Evolutionary conservation across 1,139 yeast species (phyloP).

Genomic region (Yamadazyma oceani): DNA sequence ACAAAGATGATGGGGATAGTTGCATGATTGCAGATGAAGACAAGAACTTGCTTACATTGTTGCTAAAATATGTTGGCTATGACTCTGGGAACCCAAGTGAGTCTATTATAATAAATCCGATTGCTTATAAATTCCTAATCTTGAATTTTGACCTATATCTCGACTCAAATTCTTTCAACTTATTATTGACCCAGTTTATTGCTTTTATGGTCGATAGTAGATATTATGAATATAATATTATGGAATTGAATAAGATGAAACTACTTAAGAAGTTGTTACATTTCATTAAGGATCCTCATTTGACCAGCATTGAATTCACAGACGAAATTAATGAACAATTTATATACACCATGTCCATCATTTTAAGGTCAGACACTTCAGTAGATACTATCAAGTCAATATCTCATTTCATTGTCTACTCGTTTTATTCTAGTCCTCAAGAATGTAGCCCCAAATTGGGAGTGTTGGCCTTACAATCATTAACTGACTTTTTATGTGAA

Average conservation of each 20-base stretch:
- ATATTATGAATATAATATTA: conserved; percentile 47
- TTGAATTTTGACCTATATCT: conserved; percentile 37
- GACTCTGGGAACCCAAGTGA: conserved; percentile 24
- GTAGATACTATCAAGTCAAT: conserved; percentile 38
- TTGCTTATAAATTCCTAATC: conserved; percentile 30
- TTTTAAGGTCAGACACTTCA: conserved; percentile 33
- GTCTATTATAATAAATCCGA: conserved; percentile 31
- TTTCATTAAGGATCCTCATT: conserved; percentile 39
- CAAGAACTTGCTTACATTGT: conserved; percentile 20
- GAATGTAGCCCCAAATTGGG: conserved; percentile 34
- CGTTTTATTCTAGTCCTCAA: conserved; percentile 27
- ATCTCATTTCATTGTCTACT: conserved; percentile 36
- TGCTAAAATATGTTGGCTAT: conserved; percentile 28
- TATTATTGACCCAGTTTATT: conserved; percentile 55
- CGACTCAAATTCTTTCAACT: conserved; percentile 45
- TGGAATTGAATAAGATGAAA: conserved; percentile 53
- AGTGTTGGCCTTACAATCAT: conserved; percentile 24
- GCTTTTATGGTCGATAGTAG: conserved; percentile 53
- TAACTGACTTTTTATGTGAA: conserved; percentile 36
- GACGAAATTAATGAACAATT: conserved; percentile 20
- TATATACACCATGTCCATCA: conserved; percentile 20
- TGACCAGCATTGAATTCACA: conserved; percentile 13
- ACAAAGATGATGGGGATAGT: background rate
- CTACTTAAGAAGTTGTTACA: conserved; percentile 54
- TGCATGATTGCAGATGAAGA: conserved; percentile 4